These are phyloP conservation scores for Balamuthia mandrillaris DNA, from an alignment of 208 protist genomes.

Conservation along the genomic window DNA sequence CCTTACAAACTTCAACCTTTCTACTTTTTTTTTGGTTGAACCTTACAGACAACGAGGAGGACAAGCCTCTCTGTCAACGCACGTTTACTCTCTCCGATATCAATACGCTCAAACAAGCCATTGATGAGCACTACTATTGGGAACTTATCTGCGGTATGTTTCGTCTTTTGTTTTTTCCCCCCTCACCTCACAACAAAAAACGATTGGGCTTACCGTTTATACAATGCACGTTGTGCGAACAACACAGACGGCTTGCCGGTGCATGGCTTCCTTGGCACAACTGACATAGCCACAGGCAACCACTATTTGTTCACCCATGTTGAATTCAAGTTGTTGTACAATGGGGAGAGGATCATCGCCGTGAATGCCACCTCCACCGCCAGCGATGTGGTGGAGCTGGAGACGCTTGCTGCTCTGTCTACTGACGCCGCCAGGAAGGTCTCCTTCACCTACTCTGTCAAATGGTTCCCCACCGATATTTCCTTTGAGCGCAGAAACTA, in stretches of 20 bases:
- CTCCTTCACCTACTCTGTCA: slow-evolving; percentile 60
- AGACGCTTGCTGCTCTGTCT: too few relatives aligned
- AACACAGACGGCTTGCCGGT: slow-evolving; percentile 75
- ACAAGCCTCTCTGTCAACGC: slow-evolving; percentile 58
- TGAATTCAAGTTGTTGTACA: slow-evolving; percentile 79
- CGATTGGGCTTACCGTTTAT: neutral
- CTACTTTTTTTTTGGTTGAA: neutral
- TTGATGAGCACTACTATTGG: slow-evolving; percentile 79
- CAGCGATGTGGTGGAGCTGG: neutral
- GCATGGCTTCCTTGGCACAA: slow-evolving; percentile 73
- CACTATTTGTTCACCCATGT: slow-evolving; percentile 83
- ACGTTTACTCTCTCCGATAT: slow-evolving; percentile 60
- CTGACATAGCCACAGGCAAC: neutral
- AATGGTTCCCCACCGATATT: slow-evolving; percentile 44
- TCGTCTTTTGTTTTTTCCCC: neutral
- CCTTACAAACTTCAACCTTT: neutral
- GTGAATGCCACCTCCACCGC: slow-evolving; percentile 48
- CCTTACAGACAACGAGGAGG: slow-evolving; percentile 26
- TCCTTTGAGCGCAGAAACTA: slow-evolving; percentile 38
- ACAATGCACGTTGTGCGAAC: neutral
- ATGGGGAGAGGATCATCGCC: slow-evolving; percentile 65
- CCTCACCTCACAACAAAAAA: neutral
- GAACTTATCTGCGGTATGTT: slow-evolving; percentile 63
- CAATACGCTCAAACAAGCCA: slow-evolving; percentile 62
- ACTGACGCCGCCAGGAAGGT: neutral